Evolutionary conservation across 2,329 filamentous ascomycete species (phyloP).

Genomic region (Emmonsiellopsis sp.): DNA sequence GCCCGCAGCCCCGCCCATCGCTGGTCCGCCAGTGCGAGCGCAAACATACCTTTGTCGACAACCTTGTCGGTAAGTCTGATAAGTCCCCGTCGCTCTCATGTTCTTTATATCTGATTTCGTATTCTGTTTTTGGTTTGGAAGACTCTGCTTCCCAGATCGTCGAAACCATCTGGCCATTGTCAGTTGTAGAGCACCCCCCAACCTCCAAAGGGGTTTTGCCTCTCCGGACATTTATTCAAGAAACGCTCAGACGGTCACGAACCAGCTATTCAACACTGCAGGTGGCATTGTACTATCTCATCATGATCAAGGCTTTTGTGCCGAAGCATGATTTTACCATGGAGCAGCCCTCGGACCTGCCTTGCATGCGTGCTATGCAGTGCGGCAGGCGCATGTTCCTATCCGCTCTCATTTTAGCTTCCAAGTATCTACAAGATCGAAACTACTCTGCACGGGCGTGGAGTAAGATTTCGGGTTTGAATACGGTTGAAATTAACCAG

Average conservation of each 20-base stretch:
- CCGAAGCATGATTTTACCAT: constrained; percentile 76
- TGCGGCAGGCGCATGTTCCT: constrained; percentile 98
- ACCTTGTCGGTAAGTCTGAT: constrained; percentile 80
- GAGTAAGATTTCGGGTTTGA: constrained; percentile 98
- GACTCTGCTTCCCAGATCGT: constrained; percentile 97
- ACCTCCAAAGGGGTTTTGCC: constrained; percentile 72
- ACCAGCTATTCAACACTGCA: constrained; percentile 97
- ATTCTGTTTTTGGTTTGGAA: constrained; percentile 35
- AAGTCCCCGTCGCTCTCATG: constrained; percentile 22
- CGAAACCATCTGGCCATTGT: constrained; percentile 92
- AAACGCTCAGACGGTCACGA: constrained; percentile 86
- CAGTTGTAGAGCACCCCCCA: constrained; percentile 62
- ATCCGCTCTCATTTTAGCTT: constrained; percentile 85
- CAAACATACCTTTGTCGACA: constrained; percentile 92
- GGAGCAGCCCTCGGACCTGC: constrained; percentile 68
- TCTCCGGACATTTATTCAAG: constrained; percentile 91
- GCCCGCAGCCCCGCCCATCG: constrained; percentile 58
- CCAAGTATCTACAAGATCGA: constrained; percentile 94
- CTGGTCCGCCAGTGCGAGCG: constrained; percentile 82
- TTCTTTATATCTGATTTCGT: constrained; percentile 19
- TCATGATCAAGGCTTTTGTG: constrained; percentile 85
- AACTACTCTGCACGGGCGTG: constrained; percentile 96
- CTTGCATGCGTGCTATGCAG: constrained; percentile 71
- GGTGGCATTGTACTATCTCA: constrained; percentile 90
- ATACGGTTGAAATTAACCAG: constrained; percentile 87